Conservation (phyloP, 768 basidiomycete species). For the Suillus spraguei region DNA sequence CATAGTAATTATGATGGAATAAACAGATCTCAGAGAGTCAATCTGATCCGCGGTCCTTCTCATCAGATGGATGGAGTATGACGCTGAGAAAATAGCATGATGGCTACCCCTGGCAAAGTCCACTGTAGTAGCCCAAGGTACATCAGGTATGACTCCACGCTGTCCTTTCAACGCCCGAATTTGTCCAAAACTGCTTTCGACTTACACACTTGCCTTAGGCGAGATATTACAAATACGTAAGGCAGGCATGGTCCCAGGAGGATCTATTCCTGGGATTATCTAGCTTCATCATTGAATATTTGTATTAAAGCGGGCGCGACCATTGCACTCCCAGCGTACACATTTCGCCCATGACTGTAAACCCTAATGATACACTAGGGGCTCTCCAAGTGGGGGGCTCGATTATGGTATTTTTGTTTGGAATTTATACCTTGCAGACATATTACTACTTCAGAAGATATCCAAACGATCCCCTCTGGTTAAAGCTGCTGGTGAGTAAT, state of each 20-base stretch:
- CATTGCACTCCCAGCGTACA: background rate
- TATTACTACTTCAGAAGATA: slow-evolving; percentile 25
- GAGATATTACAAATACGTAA: background rate
- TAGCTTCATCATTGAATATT: background rate
- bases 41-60: background rate
- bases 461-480: slow-evolving; percentile 21
- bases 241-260: background rate
- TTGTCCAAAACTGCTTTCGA: background rate
- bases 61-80: background rate
- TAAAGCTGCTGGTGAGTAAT: slow-evolving; percentile 23
- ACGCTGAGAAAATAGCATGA: background rate
- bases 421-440: slow-evolving; percentile 27
- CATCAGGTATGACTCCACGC: background rate
- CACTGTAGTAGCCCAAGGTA: background rate
- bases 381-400: slow-evolving; percentile 29
- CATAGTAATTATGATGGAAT: background rate
- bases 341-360: background rate
- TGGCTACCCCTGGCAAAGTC: background rate
- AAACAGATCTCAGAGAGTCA: background rate
- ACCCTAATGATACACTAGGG: slow-evolving; percentile 14
- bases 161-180: background rate
- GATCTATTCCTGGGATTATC: background rate
- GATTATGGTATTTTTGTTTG: slow-evolving; percentile 27
- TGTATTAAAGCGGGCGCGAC: background rate
- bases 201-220: no score